Base-by-base conservation (phyloP, 257 asterid species). In the Gentiana dahurica region DNA sequence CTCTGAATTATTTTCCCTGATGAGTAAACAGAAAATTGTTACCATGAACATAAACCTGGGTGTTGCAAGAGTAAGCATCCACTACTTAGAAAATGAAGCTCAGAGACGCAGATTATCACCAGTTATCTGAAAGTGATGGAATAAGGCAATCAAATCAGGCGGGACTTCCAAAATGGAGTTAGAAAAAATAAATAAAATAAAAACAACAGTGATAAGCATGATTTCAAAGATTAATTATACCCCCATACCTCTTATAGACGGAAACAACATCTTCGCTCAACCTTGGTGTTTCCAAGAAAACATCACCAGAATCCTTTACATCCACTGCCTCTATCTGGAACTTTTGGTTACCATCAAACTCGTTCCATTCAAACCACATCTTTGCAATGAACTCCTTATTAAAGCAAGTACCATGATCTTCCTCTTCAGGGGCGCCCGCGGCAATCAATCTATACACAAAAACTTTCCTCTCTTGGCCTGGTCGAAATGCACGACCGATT, bases 331-430 rank as follows among this genome's bases (percentile, higher is more conserved):
- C 94, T 78, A 91, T 75, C 36, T 85, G 95, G 32, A 79, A 81
- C 59, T 77, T 79, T 6, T 62, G 79, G 51, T 47, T 75, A 34
- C 90, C 87, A 53, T 80, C 68, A 57, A 62, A 51, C 71, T 83
- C 87, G 13, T 88, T 89, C 98, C 98, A 92, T 62, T 87, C 98
- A 12, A 92, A 92, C 98, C 98, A 92, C 87, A 92, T 61, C 73
- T 87, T 92, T 6, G 98, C 77, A 33, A 92, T 87, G 32, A 88
- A 83, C 65, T 92, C 98, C 76, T 92, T 92, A 73, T 63, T 74
- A 70, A 88, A 92, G 82, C 98, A 92, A 12, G 96, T 81, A 8
- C 63, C 36, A 34, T 92, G 98, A 68, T 92, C 97, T 49, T 79
- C 91, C 65, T 81, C 81, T 65, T 92, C 97, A 0, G 97, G 95